A percentile compares a stretch with the other conserved stretches of the same genome.
These are phyloP conservation scores for Metschnikowia drakensbergensis DNA, from an alignment of 805 yeast species.

Conservation along the genomic window DNA sequence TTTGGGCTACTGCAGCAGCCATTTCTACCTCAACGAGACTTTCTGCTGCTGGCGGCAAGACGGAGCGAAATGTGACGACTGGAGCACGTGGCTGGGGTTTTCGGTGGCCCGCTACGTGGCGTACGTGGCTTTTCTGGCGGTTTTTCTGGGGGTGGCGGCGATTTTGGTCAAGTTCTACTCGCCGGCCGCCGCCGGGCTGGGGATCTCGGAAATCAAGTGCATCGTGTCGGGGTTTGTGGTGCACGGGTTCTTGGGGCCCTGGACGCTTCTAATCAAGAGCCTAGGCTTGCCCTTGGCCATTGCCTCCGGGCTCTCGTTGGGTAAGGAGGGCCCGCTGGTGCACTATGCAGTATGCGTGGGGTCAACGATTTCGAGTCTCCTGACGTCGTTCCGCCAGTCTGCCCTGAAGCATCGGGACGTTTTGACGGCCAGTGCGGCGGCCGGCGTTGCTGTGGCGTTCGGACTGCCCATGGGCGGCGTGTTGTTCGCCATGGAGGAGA, in stretches of 20 bases:
- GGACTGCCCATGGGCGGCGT: conserved; percentile 98
- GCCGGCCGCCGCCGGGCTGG: conserved; percentile 95
- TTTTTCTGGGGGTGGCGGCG: conserved; percentile 65
- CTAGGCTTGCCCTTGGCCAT: conserved; percentile 85
- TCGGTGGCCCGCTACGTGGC: conserved; percentile 48
- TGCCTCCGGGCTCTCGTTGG: conserved; percentile 89
- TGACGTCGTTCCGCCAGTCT: conserved; percentile 42
- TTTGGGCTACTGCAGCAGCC: conserved; percentile 69
- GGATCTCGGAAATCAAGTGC: conserved; percentile 94
- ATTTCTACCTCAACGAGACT: conserved; percentile 64
- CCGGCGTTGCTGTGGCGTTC: conserved; percentile 98
- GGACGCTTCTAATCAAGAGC: conserved; percentile 71
- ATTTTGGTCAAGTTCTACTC: conserved; percentile 65
- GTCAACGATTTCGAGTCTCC: conserved; percentile 59
- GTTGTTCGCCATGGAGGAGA: conserved; percentile 87
- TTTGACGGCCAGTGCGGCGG: conserved; percentile 88
- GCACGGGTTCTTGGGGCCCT: conserved; percentile 69
- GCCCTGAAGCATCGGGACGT: conserved; percentile 53
- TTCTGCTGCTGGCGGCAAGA: conserved; percentile 78
- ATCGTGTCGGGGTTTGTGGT: conserved; percentile 86
- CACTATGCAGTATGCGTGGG: conserved; percentile 99
- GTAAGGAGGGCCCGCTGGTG: conserved; percentile 97
- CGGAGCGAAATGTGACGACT: conserved; percentile 47
- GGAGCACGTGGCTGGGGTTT: conserved; percentile 63
- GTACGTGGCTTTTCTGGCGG: conserved; percentile 56